These are phyloP conservation scores for Ophiostoma ulmi DNA, from an alignment of 2,329 filamentous ascomycete species.

Conservation along the genomic window DNA sequence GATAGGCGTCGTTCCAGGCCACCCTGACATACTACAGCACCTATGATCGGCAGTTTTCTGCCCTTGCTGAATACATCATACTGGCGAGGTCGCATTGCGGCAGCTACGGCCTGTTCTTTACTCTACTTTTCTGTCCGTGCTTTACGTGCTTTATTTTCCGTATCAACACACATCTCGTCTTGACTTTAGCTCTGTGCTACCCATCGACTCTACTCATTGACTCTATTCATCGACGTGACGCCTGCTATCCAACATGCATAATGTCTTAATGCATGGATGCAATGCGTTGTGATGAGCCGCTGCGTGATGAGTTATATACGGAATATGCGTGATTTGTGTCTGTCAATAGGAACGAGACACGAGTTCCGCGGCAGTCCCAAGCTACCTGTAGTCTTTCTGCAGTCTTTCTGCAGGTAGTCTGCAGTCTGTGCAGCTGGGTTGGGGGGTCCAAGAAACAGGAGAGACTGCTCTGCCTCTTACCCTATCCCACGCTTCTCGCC, in stretches of 20 bases:
- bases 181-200: not conserved
- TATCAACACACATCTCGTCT: not conserved
- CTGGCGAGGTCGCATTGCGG: conserved; percentile 1
- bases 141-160: not conserved
- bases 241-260: not conserved
- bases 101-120: not conserved
- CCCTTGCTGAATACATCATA: not conserved
- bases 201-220: no score
- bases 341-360: conserved; percentile 13
- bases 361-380: not conserved
- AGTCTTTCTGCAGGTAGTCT: not conserved
- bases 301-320: conserved; percentile 3
- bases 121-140: not conserved
- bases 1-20: not conserved
- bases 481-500: not conserved
- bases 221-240: not conserved
- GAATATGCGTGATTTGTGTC: conserved; percentile 3
- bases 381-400: not conserved
- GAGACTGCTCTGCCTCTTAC: not conserved
- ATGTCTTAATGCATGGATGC: not conserved
- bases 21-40: not conserved
- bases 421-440: not conserved
- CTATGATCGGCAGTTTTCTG: not conserved
- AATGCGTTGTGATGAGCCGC: not conserved
- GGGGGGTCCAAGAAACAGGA: not conserved